Conservation (phyloP, 2,329 filamentous ascomycete genomes). For the Lecanicillium sp. region DNA sequence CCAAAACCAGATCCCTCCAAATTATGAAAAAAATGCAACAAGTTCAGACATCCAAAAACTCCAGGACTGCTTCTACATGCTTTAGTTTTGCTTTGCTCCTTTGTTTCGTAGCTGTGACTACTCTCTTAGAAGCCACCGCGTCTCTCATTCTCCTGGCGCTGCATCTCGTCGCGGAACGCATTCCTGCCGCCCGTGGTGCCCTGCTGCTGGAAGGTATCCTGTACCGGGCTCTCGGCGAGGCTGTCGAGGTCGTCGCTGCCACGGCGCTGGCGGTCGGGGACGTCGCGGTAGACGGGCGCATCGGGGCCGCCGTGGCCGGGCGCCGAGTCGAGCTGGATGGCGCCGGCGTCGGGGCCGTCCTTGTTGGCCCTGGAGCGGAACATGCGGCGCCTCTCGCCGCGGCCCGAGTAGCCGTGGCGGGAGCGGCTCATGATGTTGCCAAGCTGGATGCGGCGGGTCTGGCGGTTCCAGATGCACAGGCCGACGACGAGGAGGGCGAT, state of each 20-base stretch:
- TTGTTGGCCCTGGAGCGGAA: conserved; percentile 27
- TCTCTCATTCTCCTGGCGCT: conserved; percentile 36
- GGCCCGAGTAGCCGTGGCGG: conserved; percentile 35
- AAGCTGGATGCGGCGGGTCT: conserved; percentile 40
- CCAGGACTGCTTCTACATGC: too few relatives aligned
- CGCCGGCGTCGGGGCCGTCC: conserved; percentile 20
- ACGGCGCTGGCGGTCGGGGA: conserved; percentile 19
- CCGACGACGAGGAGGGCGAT: conserved; percentile 42
- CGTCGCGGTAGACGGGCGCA: conserved; percentile 24
- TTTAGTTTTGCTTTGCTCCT: too few relatives aligned
- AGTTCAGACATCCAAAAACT: too few relatives aligned
- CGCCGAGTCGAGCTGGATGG: conserved; percentile 36
- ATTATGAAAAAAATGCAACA: too few relatives aligned
- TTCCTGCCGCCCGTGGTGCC: conserved; percentile 28
- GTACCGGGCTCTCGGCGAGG: conserved; percentile 38
- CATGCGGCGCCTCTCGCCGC: conserved; percentile 27
- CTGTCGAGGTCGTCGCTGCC: conserved; percentile 44
- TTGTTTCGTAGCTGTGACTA: too few relatives aligned
- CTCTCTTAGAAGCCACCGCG: conserved; percentile 7
- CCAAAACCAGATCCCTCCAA: too few relatives aligned
- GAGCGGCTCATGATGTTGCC: conserved; percentile 44
- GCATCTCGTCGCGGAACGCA: conserved; percentile 42
- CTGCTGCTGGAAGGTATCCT: conserved; percentile 32
- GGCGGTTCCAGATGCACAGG: conserved; percentile 48
- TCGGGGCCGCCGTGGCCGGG: conserved; percentile 18